Evolutionary conservation across 1,284 basidiomycete species (phyloP).

Genomic region (Marasmius sp.): DNA sequence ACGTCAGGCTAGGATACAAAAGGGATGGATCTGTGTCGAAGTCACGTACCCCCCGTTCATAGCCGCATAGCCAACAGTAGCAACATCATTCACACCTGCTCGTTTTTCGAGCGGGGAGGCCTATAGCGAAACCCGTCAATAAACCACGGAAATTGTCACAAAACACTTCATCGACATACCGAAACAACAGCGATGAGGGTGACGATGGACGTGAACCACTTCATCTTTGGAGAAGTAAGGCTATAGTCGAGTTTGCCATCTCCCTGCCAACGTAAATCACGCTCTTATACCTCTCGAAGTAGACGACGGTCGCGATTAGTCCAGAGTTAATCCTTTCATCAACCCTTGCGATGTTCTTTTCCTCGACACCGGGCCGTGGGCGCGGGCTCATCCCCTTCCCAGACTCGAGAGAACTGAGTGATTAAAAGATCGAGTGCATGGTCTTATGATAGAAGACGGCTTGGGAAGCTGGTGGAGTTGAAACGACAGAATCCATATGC

Average conservation of each 20-base stretch:
- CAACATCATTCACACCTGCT: constrained; percentile 35
- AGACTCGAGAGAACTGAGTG: too few species aligned
- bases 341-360: too few species aligned
- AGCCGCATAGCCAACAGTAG: constrained; percentile 43
- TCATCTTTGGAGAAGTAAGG: constrained; percentile 12
- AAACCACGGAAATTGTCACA: neutral
- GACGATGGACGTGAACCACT: constrained; percentile 28
- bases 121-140: constrained; percentile 15
- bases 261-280: neutral
- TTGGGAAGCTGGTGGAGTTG: too few species aligned
- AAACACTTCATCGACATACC: constrained; percentile 18
- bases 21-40: neutral
- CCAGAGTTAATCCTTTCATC: too few species aligned
- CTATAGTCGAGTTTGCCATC: neutral
- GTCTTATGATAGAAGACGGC: too few species aligned
- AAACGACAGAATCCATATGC: too few species aligned
- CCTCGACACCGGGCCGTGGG: too few species aligned
- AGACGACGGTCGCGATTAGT: neutral
- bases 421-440: too few species aligned
- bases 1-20: neutral
- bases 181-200: constrained; percentile 27
- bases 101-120: constrained; percentile 30
- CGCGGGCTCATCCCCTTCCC: too few species aligned
- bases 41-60: constrained; percentile 39
- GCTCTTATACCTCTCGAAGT: neutral